Conservation (phyloP, 139 green algal genomes). For the Tetradesmus lagerheimii region DNA sequence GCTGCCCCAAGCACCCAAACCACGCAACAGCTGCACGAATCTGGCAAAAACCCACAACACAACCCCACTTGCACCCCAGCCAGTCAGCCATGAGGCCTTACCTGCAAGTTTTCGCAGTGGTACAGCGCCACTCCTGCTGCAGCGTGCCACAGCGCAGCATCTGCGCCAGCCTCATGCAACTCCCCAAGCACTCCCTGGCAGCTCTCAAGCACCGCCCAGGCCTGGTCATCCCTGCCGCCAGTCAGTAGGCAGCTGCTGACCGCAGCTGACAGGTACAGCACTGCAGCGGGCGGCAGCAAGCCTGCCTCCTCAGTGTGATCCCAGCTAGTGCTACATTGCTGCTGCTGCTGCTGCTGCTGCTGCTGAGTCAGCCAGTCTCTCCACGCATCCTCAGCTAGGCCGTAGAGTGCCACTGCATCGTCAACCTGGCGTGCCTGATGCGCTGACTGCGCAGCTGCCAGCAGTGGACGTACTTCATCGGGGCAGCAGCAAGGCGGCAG, state of each 20-base stretch:
- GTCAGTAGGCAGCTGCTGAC: constrained; percentile 51
- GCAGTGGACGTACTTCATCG: constrained; percentile 24
- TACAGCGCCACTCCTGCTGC: constrained; percentile 55
- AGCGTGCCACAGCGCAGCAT: constrained; percentile 52
- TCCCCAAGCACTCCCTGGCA: constrained; percentile 29
- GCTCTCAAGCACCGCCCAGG: constrained; percentile 31
- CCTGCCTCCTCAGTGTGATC: constrained; percentile 1
- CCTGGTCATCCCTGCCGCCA: constrained; percentile 44
- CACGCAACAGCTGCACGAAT: background rate
- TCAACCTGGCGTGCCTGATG: constrained; percentile 57
- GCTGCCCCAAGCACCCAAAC: background rate
- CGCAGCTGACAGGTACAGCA: constrained; percentile 26
- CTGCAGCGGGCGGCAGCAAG: constrained; percentile 12
- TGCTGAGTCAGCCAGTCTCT: background rate
- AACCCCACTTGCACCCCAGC: too few relatives aligned
- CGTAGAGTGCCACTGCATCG: constrained; percentile 45
- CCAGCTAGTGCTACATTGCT: background rate
- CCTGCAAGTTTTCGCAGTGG: constrained; percentile 49
- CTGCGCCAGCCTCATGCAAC: constrained; percentile 52
- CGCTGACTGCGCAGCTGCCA: constrained; percentile 39
- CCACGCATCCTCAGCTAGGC: constrained; percentile 5
- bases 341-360: constrained; percentile 23
- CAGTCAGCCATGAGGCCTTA: too few relatives aligned
- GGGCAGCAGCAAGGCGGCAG: constrained; percentile 58
- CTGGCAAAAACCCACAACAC: too few relatives aligned